Conservation (phyloP, 805 yeast genomes). For the Wickerhamomyces bovis region DNA sequence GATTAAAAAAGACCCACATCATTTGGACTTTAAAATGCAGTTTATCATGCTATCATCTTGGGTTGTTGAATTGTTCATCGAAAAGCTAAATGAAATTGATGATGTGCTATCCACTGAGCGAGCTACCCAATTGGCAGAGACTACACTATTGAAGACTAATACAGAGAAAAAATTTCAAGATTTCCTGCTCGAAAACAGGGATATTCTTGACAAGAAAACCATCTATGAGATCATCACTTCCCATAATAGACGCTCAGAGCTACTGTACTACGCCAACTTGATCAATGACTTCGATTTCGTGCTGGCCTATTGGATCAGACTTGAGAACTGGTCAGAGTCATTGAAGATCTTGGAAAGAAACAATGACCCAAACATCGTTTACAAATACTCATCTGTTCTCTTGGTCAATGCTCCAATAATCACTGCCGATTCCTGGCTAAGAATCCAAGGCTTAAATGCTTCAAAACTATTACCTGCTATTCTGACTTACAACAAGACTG, state of each 20-base stretch:
- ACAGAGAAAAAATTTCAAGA: slow-evolving; percentile 31
- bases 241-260: slow-evolving; percentile 58
- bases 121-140: slow-evolving; percentile 15
- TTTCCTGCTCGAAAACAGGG: slow-evolving; percentile 46
- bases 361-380: slow-evolving; percentile 43
- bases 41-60: slow-evolving; percentile 27
- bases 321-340: slow-evolving; percentile 71
- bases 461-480: slow-evolving; percentile 70
- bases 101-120: slow-evolving; percentile 26
- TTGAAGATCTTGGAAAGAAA: slow-evolving; percentile 48
- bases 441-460: slow-evolving; percentile 47
- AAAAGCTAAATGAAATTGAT: slow-evolving; percentile 30
- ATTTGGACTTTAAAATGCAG: slow-evolving; percentile 25
- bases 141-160: slow-evolving; percentile 21
- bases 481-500: slow-evolving; percentile 55
- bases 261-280: slow-evolving; percentile 61
- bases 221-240: slow-evolving; percentile 65
- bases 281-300: slow-evolving; percentile 67
- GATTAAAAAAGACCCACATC: slow-evolving; percentile 20
- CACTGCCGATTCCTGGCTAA: slow-evolving; percentile 78
- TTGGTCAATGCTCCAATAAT: slow-evolving; percentile 60
- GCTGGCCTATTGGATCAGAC: slow-evolving; percentile 59
- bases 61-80: slow-evolving; percentile 31
- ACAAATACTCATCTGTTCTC: slow-evolving; percentile 63
- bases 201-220: slow-evolving; percentile 55